Percentiles rank a stretch among this genome's conserved stretches.
Conservation (phyloP, 2,329 filamentous ascomycete species). For the Aspergillus persii region DNA sequence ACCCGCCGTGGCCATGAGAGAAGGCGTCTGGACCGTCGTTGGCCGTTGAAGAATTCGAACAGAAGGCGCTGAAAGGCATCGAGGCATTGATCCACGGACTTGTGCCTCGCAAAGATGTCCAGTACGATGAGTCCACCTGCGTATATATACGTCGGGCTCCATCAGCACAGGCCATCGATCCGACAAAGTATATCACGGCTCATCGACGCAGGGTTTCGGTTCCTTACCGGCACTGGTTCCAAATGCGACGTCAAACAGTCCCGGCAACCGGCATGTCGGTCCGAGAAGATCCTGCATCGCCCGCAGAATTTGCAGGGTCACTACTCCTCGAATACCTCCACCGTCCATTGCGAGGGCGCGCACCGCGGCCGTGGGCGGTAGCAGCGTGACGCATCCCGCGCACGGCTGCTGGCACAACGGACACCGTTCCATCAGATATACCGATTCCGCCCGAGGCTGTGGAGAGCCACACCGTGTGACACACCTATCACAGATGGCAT, state of each 20-base stretch:
- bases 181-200: neutral
- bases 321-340: constrained; percentile 1
- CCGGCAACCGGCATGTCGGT: constrained; percentile 1
- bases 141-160: neutral
- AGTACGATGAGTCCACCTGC: constrained; percentile 2
- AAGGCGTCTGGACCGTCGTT: neutral
- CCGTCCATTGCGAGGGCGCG: constrained; percentile 5
- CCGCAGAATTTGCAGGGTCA: constrained; percentile 2
- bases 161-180: neutral
- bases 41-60: neutral
- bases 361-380: constrained; percentile 4
- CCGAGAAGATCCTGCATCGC: constrained; percentile 2
- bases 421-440: neutral
- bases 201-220: neutral
- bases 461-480: neutral
- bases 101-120: neutral
- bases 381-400: neutral
- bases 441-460: neutral
- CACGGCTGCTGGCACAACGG: constrained; percentile 1
- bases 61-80: constrained; percentile 1
- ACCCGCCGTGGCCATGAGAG: neutral
- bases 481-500: constrained; percentile 4
- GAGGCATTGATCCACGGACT: neutral
- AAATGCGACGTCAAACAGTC: constrained; percentile 5
- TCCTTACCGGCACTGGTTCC: constrained; percentile 8